A percentile compares a stretch with the other conserved stretches of the same genome.
Conservation (phyloP, 306 rosid genomes). For the Medicago truncatula region MtrunA17r5.0-ANR NC_053043.1:9195501-9196000, state of each 20-base stretch:
- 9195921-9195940: not conserved
- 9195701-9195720: conserved; percentile 20
- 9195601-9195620: conserved; percentile 12
- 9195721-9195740: conserved; percentile 13
- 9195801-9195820: conserved; percentile 2
- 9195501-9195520: not conserved
- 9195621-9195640: conserved; percentile 13
- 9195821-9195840: conserved; percentile 23
- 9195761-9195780: conserved; percentile 10
- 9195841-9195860: not conserved
- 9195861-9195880: conserved; percentile 14
- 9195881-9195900: not conserved
- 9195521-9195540: conserved; percentile 19
- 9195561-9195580: conserved; percentile 57
- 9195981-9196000: conserved; percentile 16
- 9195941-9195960: not conserved
- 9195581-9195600: conserved; percentile 82
- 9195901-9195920: not conserved
- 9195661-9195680: conserved; percentile 11
- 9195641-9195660: not conserved
- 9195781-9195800: not conserved
- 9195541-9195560: not conserved
- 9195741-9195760: not conserved
- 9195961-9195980: not conserved
- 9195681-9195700: not conserved